phyloP scores from a whole-genome alignment of 2,329 filamentous ascomycete species.

The Lanzia echinophila region DNA sequence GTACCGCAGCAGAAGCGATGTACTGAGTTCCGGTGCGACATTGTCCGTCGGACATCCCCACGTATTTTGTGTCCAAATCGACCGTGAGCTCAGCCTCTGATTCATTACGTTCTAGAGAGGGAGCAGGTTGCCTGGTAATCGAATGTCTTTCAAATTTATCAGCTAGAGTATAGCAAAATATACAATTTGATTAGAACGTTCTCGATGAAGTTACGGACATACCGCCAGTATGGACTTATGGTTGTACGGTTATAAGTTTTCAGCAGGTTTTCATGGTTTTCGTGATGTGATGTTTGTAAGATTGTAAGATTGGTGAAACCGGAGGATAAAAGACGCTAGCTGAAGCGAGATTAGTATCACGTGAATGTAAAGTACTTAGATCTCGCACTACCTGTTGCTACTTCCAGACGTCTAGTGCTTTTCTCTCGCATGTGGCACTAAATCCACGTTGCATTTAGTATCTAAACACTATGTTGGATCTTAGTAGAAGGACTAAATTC shows the following conservation, averaged over 20 bases:
- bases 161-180: conserved; percentile 3
- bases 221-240: neutral
- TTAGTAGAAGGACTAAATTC: no score
- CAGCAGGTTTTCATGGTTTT: neutral
- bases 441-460: neutral
- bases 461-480: no score
- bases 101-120: neutral
- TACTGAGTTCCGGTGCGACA: conserved; percentile 10
- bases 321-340: neutral
- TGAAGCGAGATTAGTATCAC: neutral
- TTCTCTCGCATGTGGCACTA: neutral
- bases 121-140: neutral
- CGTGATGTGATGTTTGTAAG: neutral
- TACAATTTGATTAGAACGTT: neutral
- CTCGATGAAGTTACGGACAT: neutral
- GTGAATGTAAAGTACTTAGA: neutral
- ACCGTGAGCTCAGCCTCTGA: conserved; percentile 3
- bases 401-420: neutral
- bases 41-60: conserved; percentile 13
- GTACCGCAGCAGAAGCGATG: conserved; percentile 4
- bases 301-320: neutral
- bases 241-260: neutral
- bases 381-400: neutral
- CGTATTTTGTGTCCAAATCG: neutral
- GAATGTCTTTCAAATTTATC: conserved; percentile 6